Evolutionary conservation across 2,329 filamentous ascomycete species (phyloP).

Genomic region (Sporothrix euskadiensis): DNA sequence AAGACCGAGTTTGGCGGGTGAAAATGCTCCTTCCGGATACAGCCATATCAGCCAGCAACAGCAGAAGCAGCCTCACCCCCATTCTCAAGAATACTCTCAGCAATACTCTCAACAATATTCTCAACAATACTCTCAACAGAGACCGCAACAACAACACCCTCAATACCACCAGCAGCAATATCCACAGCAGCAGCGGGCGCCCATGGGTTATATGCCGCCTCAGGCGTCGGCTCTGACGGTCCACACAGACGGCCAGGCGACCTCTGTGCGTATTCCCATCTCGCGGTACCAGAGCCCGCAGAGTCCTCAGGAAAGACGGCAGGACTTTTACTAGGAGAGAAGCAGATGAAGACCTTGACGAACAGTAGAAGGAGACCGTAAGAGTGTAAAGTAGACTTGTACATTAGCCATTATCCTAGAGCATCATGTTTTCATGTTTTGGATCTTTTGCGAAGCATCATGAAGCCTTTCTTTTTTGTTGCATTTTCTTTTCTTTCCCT

Average conservation of each 20-base stretch:
- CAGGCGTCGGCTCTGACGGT: constrained; percentile 23
- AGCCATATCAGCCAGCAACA: constrained; percentile 9
- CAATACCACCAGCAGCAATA: constrained; percentile 14
- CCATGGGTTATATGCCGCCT: constrained; percentile 13
- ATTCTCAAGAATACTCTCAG: neutral
- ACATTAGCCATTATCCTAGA: neutral
- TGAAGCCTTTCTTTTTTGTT: constrained; percentile 5
- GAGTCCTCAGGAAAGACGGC: neutral
- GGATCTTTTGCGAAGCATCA: neutral
- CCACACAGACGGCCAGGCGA: constrained; percentile 23
- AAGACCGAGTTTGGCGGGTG: neutral
- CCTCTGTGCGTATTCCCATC: constrained; percentile 31
- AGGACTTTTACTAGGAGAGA: neutral
- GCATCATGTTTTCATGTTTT: constrained; percentile 1
- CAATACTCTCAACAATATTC: neutral
- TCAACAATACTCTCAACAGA: neutral
- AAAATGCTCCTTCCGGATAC: neutral
- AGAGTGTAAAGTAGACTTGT: neutral
- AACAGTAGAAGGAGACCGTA: neutral
- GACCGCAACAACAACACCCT: neutral
- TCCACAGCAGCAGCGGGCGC: neutral
- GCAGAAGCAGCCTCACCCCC: neutral
- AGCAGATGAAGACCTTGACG: neutral
- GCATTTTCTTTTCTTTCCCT: neutral
- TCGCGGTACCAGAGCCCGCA: constrained; percentile 19